Percentiles rank a stretch among this genome's conserved stretches.
Evolutionary conservation across 225 moss, liverwort and hornwort species (phyloP).

Genomic region (Thuidium tamariscinum): DNA sequence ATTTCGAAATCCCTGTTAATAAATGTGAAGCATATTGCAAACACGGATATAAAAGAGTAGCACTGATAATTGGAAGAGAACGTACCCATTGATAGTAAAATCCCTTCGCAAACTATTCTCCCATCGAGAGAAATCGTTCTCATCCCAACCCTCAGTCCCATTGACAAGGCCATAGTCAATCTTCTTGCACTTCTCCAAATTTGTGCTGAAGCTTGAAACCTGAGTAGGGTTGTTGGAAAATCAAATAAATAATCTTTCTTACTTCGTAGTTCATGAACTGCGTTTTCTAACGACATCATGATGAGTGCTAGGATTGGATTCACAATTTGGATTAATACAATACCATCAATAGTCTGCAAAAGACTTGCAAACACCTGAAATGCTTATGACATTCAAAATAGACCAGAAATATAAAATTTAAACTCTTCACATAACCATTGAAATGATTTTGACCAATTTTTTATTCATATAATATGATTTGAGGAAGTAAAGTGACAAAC

Average conservation of each 20-base stretch:
- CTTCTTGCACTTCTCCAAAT: slow-evolving; percentile 31
- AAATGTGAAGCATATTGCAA: background rate
- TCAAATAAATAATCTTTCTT: background rate
- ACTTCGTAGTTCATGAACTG: background rate
- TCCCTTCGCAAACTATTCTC: slow-evolving; percentile 79
- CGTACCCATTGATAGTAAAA: slow-evolving; percentile 92
- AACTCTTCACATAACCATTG: background rate
- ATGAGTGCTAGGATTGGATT: background rate
- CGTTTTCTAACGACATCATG: background rate
- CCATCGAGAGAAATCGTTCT: slow-evolving; percentile 82
- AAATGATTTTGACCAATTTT: background rate
- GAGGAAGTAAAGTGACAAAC: slow-evolving; percentile 2
- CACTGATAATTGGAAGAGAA: background rate
- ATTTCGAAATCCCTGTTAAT: background rate
- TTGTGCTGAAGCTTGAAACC: slow-evolving; percentile 97
- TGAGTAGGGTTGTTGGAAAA: background rate
- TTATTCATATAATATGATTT: background rate
- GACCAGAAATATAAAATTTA: background rate
- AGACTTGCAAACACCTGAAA: background rate
- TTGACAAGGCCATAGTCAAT: slow-evolving; percentile 17
- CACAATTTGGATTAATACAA: background rate
- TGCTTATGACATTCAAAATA: background rate
- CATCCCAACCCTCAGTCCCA: slow-evolving; percentile 89
- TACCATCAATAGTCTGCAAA: too few relatives aligned
- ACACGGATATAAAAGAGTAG: background rate